A percentile compares a stretch with the other conserved stretches of the same genome.
These are phyloP conservation scores for Durusdinium trenchii DNA, from an alignment of 73 alveolate genomes.

Conservation along the genomic window DNA sequence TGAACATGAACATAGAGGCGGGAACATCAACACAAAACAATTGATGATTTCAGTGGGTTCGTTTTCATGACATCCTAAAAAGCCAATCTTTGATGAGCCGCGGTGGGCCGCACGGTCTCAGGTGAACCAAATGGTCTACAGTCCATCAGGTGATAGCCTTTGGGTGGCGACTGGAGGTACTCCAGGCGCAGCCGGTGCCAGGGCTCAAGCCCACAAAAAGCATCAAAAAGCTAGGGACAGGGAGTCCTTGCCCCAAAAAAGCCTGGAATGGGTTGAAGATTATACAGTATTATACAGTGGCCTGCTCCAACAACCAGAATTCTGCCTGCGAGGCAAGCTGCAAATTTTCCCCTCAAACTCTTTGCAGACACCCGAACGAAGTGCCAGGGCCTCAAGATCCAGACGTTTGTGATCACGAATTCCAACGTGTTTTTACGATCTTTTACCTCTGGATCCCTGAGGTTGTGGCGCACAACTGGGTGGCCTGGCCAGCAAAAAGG, in stretches of 20 bases:
- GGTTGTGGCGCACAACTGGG: slow-evolving; percentile 81
- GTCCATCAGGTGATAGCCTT: slow-evolving; percentile 81
- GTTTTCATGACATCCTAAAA: not conserved
- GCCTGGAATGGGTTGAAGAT: not conserved
- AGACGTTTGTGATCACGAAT: not conserved
- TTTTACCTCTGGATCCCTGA: not conserved
- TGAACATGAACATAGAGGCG: slow-evolving; percentile 81
- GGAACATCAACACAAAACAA: not conserved
- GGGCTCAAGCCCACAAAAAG: no score
- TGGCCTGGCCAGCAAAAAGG: not conserved
- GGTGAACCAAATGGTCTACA: slow-evolving; percentile 87
- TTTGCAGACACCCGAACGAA: slow-evolving; percentile 39
- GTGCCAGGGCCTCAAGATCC: not conserved
- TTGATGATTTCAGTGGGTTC: not conserved
- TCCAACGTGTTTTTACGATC: not conserved
- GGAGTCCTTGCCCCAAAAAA: no score
- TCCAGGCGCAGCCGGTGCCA: slow-evolving; percentile 44
- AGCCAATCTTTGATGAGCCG: not conserved
- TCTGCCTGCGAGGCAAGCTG: slow-evolving; percentile 36
- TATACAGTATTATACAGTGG: not conserved
- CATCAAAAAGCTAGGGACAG: no score
- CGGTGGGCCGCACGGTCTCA: not conserved
- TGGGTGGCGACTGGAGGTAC: slow-evolving; percentile 91
- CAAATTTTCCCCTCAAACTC: slow-evolving; percentile 87
- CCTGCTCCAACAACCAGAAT: not conserved